A percentile compares a stretch with the other conserved stretches of the same genome.
Conservation (phyloP, 768 basidiomycete genomes). For the Mycena alexandri region DNA sequence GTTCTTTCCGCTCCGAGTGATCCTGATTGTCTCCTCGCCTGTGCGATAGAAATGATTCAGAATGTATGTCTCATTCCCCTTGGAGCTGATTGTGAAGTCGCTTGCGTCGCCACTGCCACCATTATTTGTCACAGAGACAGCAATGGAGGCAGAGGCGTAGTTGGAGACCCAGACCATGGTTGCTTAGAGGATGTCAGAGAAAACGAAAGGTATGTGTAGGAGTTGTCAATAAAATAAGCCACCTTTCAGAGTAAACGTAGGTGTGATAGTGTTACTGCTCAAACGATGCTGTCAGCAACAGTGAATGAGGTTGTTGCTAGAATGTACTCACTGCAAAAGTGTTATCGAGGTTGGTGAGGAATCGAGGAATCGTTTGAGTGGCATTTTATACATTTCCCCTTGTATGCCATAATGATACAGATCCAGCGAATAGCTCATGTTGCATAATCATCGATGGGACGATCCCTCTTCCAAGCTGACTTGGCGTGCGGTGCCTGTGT, state of each 20-base stretch:
- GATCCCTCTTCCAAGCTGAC: not conserved
- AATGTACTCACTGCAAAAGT: slow-evolving; percentile 16
- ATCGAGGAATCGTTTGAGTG: slow-evolving; percentile 13
- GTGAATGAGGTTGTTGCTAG: slow-evolving; percentile 1
- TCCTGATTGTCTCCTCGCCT: slow-evolving; percentile 7
- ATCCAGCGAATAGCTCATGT: too few species aligned
- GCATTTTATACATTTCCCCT: slow-evolving; percentile 8
- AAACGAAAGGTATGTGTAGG: slow-evolving; percentile 2
- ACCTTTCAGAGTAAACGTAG: slow-evolving; percentile 9
- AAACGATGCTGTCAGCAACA: slow-evolving; percentile 11
- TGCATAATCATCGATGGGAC: slow-evolving; percentile 1
- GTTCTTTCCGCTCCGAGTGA: slow-evolving; percentile 9
- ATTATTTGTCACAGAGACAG: slow-evolving; percentile 12
- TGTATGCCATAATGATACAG: too few species aligned
- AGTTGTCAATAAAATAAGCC: slow-evolving; percentile 10
- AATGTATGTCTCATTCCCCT: slow-evolving; percentile 11
- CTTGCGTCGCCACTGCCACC: not conserved
- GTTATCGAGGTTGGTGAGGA: slow-evolving; percentile 9
- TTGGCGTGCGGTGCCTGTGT: too few species aligned
- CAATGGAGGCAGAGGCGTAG: slow-evolving; percentile 18
- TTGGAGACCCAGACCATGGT: slow-evolving; percentile 30
- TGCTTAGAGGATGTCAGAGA: slow-evolving; percentile 11
- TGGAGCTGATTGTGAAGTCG: slow-evolving; percentile 20
- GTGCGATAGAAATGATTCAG: slow-evolving; percentile 4
- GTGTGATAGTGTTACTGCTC: slow-evolving; percentile 13